Percentiles rank a stretch among this genome's conserved stretches.
Conservation (phyloP, 441 rosid genomes). For the Adansonia rubrostipa region DNA sequence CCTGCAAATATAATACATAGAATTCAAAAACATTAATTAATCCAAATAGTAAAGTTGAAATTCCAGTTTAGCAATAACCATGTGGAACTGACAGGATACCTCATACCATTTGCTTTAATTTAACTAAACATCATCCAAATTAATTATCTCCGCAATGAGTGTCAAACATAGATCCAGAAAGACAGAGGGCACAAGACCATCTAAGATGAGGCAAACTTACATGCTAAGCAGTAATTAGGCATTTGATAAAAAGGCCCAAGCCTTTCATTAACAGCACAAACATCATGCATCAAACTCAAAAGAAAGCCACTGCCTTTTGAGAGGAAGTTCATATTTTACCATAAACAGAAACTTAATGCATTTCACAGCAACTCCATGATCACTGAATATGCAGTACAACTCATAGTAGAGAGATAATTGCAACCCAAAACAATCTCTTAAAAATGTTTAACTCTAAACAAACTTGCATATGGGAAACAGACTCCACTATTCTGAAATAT, state of each 20-base stretch:
- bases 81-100: background rate
- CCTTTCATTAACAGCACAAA: background rate
- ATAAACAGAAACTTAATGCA: background rate
- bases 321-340: background rate
- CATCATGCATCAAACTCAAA: background rate
- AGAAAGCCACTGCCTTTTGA: background rate
- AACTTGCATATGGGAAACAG: constrained; percentile 13
- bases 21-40: constrained; percentile 22
- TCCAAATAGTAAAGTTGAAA: background rate
- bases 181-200: background rate
- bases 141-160: no score
- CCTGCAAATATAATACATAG: constrained; percentile 54
- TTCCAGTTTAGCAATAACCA: background rate
- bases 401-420: constrained; percentile 2
- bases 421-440: background rate
- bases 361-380: background rate
- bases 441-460: background rate
- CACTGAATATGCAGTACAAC: constrained; percentile 2
- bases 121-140: background rate
- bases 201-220: background rate
- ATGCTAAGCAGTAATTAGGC: background rate
- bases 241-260: background rate
- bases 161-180: background rate
- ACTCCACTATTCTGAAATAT: background rate
- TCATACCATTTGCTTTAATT: background rate